Evolutionary conservation across 225 moss, liverwort and hornwort species (phyloP).

Genomic region (Straminergon stramineum): DNA sequence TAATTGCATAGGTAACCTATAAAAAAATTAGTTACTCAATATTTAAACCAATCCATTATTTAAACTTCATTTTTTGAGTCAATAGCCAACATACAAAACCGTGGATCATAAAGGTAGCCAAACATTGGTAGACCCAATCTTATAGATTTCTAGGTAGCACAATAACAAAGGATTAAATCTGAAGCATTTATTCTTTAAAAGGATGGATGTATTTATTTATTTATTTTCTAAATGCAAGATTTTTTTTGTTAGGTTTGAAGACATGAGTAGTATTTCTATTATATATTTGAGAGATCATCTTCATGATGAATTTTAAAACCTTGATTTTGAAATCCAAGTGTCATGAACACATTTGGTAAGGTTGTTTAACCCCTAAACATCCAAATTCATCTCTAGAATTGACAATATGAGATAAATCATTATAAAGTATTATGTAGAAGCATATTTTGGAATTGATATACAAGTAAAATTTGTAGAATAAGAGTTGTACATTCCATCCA

Average conservation of each 20-base stretch:
- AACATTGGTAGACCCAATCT: rapidly evolving
- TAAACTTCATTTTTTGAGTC: background rate
- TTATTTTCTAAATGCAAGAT: background rate
- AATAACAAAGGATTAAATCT: background rate
- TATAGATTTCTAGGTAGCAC: rapidly evolving
- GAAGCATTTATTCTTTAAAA: rapidly evolving
- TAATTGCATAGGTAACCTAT: background rate
- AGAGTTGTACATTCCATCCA: no score
- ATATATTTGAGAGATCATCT: background rate
- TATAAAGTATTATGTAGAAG: no score
- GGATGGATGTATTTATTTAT: rapidly evolving
- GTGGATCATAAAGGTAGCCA: background rate
- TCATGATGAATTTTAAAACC: background rate
- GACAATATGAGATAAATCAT: no score
- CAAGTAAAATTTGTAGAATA: no score
- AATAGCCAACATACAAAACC: no score
- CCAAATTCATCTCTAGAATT: no score
- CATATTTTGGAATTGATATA: no score
- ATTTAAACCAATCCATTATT: background rate
- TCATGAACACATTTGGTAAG: background rate
- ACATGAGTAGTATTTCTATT: background rate
- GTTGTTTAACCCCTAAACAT: no score
- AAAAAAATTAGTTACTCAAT: background rate
- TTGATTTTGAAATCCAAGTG: background rate
- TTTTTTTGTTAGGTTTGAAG: background rate